Evolutionary conservation across 768 basidiomycete genomes (phyloP).

Genomic region (Ramaria sp.): DNA sequence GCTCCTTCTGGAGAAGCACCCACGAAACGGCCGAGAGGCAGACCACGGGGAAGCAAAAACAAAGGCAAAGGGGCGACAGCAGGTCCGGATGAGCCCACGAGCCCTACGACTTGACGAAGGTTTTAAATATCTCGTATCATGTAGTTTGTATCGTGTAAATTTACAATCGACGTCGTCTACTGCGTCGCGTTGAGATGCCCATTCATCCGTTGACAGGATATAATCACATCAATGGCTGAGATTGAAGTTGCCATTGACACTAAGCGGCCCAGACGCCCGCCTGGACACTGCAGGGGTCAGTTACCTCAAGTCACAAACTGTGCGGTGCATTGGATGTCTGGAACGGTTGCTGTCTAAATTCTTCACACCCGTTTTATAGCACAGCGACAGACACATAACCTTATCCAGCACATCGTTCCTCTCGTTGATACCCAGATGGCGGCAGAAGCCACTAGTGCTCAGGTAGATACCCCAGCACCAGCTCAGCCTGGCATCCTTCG

Average conservation of each 20-base stretch:
- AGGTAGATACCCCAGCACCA: neutral
- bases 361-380: neutral
- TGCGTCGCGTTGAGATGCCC: no score
- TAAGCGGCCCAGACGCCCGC: neutral
- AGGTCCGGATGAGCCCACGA: neutral
- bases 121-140: no score
- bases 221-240: neutral
- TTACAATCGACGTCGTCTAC: no score
- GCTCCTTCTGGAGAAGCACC: constrained; percentile 11
- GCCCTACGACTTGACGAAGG: neutral
- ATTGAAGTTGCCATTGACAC: neutral
- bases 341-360: neutral
- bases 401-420: neutral
- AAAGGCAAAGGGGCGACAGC: constrained; percentile 8
- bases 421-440: neutral
- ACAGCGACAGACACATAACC: neutral
- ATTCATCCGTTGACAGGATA: no score
- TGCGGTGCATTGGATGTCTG: neutral
- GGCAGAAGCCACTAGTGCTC: neutral
- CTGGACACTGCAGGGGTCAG: neutral
- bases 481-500: constrained; percentile 5
- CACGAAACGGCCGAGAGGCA: constrained; percentile 48
- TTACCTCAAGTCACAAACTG: neutral
- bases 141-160: no score
- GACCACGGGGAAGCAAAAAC: constrained; percentile 67